phyloP scores from a whole-genome alignment of 768 basidiomycete genomes.

The Hygrophoropsis aurantiaca region DNA sequence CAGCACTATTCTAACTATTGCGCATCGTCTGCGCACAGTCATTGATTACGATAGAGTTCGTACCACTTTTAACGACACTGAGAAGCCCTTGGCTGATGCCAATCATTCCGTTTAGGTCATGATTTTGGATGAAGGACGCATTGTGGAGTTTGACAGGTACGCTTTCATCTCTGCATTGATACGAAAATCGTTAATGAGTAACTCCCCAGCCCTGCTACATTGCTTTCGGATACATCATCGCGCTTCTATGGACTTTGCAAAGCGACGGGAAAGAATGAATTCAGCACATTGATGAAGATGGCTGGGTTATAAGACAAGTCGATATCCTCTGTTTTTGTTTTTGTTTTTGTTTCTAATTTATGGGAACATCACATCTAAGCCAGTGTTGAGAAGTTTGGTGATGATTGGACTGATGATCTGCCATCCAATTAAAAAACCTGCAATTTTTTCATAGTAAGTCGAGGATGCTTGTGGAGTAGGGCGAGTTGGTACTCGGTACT shows the following conservation, averaged over 20 bases:
- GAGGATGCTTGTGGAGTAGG: no score
- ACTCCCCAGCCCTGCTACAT: constrained; percentile 42
- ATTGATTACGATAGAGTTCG: constrained; percentile 83
- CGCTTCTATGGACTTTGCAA: constrained; percentile 70
- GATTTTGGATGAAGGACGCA: constrained; percentile 75
- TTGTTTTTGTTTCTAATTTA: no score
- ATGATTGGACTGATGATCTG: no score
- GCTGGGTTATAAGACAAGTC: constrained; percentile 39
- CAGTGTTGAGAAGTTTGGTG: no score
- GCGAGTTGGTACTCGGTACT: no score
- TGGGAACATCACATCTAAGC: no score
- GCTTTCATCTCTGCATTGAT: constrained; percentile 8
- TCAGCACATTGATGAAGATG: constrained; percentile 65
- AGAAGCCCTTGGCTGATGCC: constrained; percentile 11
- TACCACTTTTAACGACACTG: constrained; percentile 4
- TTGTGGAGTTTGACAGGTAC: constrained; percentile 71
- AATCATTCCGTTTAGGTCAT: constrained; percentile 49
- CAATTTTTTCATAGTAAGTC: no score
- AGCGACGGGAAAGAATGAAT: constrained; percentile 73
- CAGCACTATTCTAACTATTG: constrained; percentile 82
- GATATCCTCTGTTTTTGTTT: no score
- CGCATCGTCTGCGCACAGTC: constrained; percentile 74
- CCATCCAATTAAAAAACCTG: no score
- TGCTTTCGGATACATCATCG: constrained; percentile 57
- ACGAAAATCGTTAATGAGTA: background rate